Percentiles rank a stretch among this genome's conserved stretches.
Conservation (phyloP, 352 stramenopile genomes). For the Phytophthora nicotianae region DNA sequence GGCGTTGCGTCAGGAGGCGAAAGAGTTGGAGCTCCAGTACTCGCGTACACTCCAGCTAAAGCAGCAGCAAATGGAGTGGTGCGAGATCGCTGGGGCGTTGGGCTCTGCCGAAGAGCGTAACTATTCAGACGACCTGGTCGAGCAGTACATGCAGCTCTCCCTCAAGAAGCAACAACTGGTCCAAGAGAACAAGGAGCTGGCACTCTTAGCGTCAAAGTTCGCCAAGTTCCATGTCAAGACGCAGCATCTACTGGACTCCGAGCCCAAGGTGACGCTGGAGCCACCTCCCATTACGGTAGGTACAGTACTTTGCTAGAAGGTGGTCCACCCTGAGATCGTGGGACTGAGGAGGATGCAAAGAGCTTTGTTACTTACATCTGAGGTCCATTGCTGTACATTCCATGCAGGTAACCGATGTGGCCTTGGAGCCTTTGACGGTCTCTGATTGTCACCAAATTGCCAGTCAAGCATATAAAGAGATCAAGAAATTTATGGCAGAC, state of each 20-base stretch:
- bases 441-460: conserved; percentile 52
- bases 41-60: conserved; percentile 26
- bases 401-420: conserved; percentile 18
- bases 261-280: conserved; percentile 26
- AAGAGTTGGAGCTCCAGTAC: conserved; percentile 44
- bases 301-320: conserved; percentile 10
- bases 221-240: conserved; percentile 49
- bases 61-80: conserved; percentile 28
- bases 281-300: conserved; percentile 22
- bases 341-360: conserved; percentile 13
- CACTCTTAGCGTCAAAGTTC: conserved; percentile 45
- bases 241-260: conserved; percentile 39
- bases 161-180: conserved; percentile 54
- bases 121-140: conserved; percentile 30
- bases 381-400: background rate
- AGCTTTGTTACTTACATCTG: conserved; percentile 14
- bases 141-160: conserved; percentile 58
- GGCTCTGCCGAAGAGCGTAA: conserved; percentile 11
- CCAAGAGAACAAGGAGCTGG: conserved; percentile 55
- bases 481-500: conserved; percentile 48
- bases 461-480: conserved; percentile 43
- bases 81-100: conserved; percentile 15
- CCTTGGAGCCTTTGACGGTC: conserved; percentile 36
- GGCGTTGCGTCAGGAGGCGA: conserved; percentile 41
- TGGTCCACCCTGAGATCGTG: conserved; percentile 15